phyloP scores from a whole-genome alignment of 495 filamentous ascomycete genomes.

The Neurospora discreta region DNA sequence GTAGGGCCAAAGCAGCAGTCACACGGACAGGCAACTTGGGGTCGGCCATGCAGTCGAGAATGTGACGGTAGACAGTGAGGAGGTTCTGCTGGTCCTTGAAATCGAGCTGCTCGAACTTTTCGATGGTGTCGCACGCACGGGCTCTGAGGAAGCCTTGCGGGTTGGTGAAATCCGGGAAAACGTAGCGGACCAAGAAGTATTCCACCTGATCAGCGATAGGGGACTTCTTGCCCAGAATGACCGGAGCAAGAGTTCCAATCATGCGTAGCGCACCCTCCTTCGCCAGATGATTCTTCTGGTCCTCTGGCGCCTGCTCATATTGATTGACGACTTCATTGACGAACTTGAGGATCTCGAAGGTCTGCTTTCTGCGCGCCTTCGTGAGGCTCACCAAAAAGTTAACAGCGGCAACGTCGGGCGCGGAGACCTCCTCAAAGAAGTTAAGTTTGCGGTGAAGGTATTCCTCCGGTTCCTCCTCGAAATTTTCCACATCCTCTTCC shows the following conservation, averaged over 20 bases:
- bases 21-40: conserved; percentile 83
- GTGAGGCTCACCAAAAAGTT: conserved; percentile 94
- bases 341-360: conserved; percentile 84
- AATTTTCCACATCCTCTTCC: conserved; percentile 86
- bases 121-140: conserved; percentile 89
- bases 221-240: conserved; percentile 94
- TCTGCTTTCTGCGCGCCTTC: conserved; percentile 90
- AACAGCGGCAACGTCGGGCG: conserved; percentile 90
- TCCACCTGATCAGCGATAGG: conserved; percentile 97
- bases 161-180: conserved; percentile 95
- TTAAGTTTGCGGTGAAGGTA: conserved; percentile 96
- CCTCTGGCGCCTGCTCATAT: conserved; percentile 67
- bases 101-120: conserved; percentile 93
- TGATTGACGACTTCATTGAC: conserved; percentile 88
- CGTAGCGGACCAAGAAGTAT: conserved; percentile 95
- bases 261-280: conserved; percentile 95
- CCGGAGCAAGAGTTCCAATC: conserved; percentile 89
- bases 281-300: conserved; percentile 80
- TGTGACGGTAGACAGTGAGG: conserved; percentile 89
- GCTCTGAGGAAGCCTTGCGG: conserved; percentile 88
- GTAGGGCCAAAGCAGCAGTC: conserved; percentile 85
- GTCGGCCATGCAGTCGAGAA: conserved; percentile 94
- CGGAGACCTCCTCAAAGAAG: conserved; percentile 93
- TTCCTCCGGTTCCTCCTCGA: conserved; percentile 86
- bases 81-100: conserved; percentile 94